Base-by-base conservation (phyloP, 2,329 filamentous ascomycete genomes). In the Colletotrichum sp. region DNA sequence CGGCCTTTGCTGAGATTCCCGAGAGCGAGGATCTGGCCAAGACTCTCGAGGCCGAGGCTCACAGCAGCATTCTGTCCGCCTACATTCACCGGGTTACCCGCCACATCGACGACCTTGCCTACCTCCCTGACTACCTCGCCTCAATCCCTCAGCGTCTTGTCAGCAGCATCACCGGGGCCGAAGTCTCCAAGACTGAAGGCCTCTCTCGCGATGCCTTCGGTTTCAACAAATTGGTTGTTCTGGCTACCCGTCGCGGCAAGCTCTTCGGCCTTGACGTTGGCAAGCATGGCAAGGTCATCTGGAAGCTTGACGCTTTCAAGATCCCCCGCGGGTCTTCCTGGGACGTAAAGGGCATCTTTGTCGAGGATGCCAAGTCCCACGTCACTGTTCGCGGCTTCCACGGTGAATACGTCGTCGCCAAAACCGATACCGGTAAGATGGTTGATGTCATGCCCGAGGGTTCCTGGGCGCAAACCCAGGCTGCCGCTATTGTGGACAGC, bases 1-100 rank as follows among this genome's bases (percentile, higher is more conserved):
- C 95, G 49, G 91, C 92, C 13, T 98, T 95, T 90, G 94, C 94
- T 1, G 95, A 96, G 66, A 90, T 95, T 8, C 93, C 93, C 15
- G 92, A 93, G 79, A 90, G 91, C 18, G 94, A 96, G 82, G 90
- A 92, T 68, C 88, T 98, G 65, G 95, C 93, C 8, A 93, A 95
- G 82, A 95, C 95, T 34, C 88, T 99, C 9, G 94, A 98, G 79
- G 91, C 95, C 28, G 96, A 99, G 85, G 94, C 95, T 6, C 94
- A 98, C 82, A 94, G 93, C 81, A 98, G 94, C 82, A 89, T 95
- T 5, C 81, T 95, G 8, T 89, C 91, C 13, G 97, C 97, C n/a
- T 99, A 98, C 81, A 86, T 96, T 32, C 96, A 98, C 85, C 94
- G 97, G 16, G 89, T 98, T 16, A 94, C 91, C 78, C 94, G 97